These are phyloP conservation scores for Hypoxylon sp. DNA, from an alignment of 2,329 filamentous ascomycete genomes.

Conservation along the genomic window DNA sequence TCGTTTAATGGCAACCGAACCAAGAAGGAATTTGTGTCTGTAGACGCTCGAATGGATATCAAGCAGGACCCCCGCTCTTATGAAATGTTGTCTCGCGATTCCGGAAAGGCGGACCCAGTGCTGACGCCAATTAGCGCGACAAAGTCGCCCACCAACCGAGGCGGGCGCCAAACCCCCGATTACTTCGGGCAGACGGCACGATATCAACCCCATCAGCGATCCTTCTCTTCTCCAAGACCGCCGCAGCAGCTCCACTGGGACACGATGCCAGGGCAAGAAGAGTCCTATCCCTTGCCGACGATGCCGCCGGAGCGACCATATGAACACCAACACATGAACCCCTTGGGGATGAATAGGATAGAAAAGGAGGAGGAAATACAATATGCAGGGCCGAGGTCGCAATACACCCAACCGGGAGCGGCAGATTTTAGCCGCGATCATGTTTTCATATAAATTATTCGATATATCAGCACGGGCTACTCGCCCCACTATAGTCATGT, in stretches of 20 bases:
- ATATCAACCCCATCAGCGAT: constrained; percentile 69
- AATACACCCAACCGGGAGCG: constrained; percentile 43
- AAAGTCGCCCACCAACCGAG: constrained; percentile 57
- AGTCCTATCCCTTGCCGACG: constrained; percentile 49
- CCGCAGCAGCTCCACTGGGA: constrained; percentile 64
- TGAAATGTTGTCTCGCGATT: constrained; percentile 81
- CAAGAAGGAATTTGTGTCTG: constrained; percentile 88
- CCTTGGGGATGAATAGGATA: constrained; percentile 71
- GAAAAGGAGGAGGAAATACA: constrained; percentile 53
- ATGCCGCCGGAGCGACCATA: constrained; percentile 46
- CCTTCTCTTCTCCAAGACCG: constrained; percentile 70
- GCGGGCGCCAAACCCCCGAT: constrained; percentile 59
- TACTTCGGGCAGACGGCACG: constrained; percentile 69
- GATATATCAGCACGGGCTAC: constrained; percentile 14
- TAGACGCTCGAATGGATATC: constrained; percentile 77
- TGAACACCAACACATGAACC: constrained; percentile 64
- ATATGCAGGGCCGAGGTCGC: constrained; percentile 41
- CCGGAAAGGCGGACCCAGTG: constrained; percentile 63
- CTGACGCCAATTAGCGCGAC: constrained; percentile 64
- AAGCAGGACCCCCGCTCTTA: constrained; percentile 79
- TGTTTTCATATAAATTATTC: constrained; percentile 48
- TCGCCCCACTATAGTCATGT: constrained; percentile 16
- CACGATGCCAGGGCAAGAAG: constrained; percentile 59
- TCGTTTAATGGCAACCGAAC: constrained; percentile 62
- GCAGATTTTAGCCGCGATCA: constrained; percentile 47